Evolutionary conservation across 2,329 filamentous ascomycete genomes (phyloP).

Genomic region (Hymenoscyphus fraxineus): DNA sequence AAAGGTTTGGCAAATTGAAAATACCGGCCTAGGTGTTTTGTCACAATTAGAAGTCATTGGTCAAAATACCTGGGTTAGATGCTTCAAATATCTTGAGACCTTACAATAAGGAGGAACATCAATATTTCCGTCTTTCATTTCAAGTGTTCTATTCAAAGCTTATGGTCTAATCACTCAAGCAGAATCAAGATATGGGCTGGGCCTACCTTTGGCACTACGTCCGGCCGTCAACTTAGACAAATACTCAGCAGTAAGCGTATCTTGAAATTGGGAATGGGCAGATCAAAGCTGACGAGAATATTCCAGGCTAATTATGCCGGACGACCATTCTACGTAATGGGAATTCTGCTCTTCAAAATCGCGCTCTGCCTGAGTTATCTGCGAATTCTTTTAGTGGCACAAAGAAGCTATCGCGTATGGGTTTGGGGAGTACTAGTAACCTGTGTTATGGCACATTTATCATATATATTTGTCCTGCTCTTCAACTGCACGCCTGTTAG

Average conservation of each 20-base stretch:
- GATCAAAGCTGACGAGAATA: background rate
- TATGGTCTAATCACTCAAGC: background rate
- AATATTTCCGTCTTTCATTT: no score
- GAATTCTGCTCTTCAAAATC: slow-evolving; percentile 15
- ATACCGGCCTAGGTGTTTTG: no score
- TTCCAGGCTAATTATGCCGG: slow-evolving; percentile 15
- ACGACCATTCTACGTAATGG: slow-evolving; percentile 16
- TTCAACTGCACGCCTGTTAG: background rate
- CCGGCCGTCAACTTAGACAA: background rate
- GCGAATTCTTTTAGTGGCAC: slow-evolving; percentile 14
- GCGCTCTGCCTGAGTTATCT: slow-evolving; percentile 17
- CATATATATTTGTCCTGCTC: background rate
- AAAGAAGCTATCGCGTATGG: background rate
- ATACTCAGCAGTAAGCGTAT: slow-evolving; percentile 2
- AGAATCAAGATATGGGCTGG: slow-evolving; percentile 7
- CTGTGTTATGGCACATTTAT: background rate
- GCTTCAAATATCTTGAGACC: no score
- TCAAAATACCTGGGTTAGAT: background rate
- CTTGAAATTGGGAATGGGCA: background rate
- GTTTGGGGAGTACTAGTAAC: background rate
- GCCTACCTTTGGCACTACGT: background rate
- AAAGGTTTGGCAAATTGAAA: no score
- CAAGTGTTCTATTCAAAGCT: no score
- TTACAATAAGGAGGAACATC: no score
- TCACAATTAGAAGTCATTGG: background rate